Evolutionary conservation across 192 early-diverging fungal genomes (phyloP), one percentile per base, ranked within the genome.

Genomic region (Gaertneriomyces sp.): DNA sequence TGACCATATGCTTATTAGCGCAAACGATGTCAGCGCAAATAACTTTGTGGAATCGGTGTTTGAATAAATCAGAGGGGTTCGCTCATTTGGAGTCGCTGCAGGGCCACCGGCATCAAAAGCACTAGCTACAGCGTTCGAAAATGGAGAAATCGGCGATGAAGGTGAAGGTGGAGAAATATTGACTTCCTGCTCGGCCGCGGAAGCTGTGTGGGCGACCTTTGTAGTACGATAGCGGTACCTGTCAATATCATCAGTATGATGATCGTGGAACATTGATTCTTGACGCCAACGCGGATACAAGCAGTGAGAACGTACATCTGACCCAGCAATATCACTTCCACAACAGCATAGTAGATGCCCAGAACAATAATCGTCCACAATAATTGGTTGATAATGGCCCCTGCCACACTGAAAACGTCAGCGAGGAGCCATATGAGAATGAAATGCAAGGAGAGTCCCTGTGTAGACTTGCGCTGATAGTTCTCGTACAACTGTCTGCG

Each of bases 391-490:
- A 89, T 81, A 40, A 86, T 63, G n/a, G 85, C 82, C 7, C 92
- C 92, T 38, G 83, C 60, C 19, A 91, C 69, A 66, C 87, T 89
- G 74, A 91, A 86, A 8, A 90, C 66, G 61, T 93, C 92, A 41
- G 89, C 92, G 5, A 85, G 67, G 4, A 91, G 70, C 92, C 92
- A 93, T 50, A 90, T 83, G 39, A 85, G 64, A 58, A 90, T 75
- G 72, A 91, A 92, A 4, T 72, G 60, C 53, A 89, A 63, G 25
- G 89, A 91, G 9, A 93, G 70, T 14, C 88, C 88, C 54, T 89
- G 88, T 43, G 89, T 88, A 70, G 83, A 89, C 66, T 90, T 86
- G 38, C 88, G 79, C 69, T 73, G 69, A 77, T 91, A 91, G 76
- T 91, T 93, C 62, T 85, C 79, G 64, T 74, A 87, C 39, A 93